Conservation (phyloP, 1,139 yeast genomes). For the Taiozyma onychis region DNA sequence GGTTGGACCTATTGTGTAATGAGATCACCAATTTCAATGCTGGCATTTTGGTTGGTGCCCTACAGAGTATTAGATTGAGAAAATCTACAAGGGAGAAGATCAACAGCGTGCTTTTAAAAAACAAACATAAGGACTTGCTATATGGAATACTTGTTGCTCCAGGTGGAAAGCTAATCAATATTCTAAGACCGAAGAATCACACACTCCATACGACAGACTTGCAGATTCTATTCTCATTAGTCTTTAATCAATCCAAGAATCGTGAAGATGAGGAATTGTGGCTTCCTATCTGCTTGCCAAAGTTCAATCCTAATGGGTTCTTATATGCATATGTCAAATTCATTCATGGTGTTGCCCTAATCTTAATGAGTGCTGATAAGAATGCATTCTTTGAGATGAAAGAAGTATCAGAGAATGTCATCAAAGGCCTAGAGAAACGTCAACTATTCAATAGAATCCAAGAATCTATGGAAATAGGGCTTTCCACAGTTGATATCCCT, state of each 20-base stretch:
- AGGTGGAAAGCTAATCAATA: slow-evolving; percentile 50
- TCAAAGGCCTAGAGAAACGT: slow-evolving; percentile 35
- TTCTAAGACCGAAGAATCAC: slow-evolving; percentile 58
- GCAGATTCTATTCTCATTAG: slow-evolving; percentile 56
- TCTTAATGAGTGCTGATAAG: slow-evolving; percentile 76
- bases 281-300: slow-evolving; percentile 91
- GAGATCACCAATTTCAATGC: slow-evolving; percentile 48
- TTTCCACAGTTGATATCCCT: slow-evolving; percentile 45
- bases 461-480: slow-evolving; percentile 35
- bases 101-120: slow-evolving; percentile 36
- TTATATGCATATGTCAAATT: slow-evolving; percentile 73
- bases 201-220: slow-evolving; percentile 67
- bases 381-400: slow-evolving; percentile 76
- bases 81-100: slow-evolving; percentile 41
- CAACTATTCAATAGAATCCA: slow-evolving; percentile 31
- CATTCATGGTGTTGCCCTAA: slow-evolving; percentile 47
- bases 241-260: slow-evolving; percentile 39
- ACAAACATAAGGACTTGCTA: slow-evolving; percentile 40
- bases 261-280: slow-evolving; percentile 65
- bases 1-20: slow-evolving; percentile 56
- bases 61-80: slow-evolving; percentile 50
- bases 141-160: slow-evolving; percentile 60
- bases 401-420: slow-evolving; percentile 47
- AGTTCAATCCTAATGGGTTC: slow-evolving; percentile 84
- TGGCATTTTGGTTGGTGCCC: slow-evolving; percentile 52